Conservation (phyloP, 768 basidiomycete species). For the Lentinula aciculospora region DNA sequence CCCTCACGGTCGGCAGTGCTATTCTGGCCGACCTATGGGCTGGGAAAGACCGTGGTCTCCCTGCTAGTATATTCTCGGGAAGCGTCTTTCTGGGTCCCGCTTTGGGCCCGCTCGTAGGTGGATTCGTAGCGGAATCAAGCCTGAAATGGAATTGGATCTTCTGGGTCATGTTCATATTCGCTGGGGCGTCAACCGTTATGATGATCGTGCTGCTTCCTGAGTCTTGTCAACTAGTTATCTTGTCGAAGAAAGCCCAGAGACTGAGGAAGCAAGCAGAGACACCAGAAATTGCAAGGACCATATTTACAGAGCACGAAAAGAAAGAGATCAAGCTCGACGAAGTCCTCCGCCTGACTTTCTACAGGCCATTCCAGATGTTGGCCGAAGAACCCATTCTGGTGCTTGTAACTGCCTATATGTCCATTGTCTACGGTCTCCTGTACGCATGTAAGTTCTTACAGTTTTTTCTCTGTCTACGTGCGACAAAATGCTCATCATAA, state of each 20-base stretch:
- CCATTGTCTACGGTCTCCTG: conserved; percentile 44
- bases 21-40: conserved; percentile 57
- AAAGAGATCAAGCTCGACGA: conserved; percentile 23
- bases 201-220: conserved; percentile 52
- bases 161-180: conserved; percentile 67
- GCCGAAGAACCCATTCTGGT: conserved; percentile 46
- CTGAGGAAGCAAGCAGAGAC: neutral
- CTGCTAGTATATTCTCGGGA: conserved; percentile 52
- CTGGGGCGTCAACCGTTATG: conserved; percentile 41
- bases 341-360: conserved; percentile 27
- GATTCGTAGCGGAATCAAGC: conserved; percentile 44
- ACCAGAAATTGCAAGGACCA: neutral
- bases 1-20: conserved; percentile 51
- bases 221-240: conserved; percentile 59
- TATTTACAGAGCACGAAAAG: conserved; percentile 28
- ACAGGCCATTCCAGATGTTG: conserved; percentile 44
- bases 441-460: conserved; percentile 45
- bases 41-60: conserved; percentile 43
- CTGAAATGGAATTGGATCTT: conserved; percentile 63
- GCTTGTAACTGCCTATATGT: conserved; percentile 36
- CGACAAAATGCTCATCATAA: conserved; percentile 13
- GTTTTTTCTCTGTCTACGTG: conserved; percentile 22
- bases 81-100: conserved; percentile 62
- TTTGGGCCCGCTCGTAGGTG: conserved; percentile 57
- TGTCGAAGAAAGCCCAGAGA: conserved; percentile 26